These are phyloP conservation scores for Psophocarpus tetragonolobus DNA, from an alignment of 306 rosid species.

Conservation along the genomic window DNA sequence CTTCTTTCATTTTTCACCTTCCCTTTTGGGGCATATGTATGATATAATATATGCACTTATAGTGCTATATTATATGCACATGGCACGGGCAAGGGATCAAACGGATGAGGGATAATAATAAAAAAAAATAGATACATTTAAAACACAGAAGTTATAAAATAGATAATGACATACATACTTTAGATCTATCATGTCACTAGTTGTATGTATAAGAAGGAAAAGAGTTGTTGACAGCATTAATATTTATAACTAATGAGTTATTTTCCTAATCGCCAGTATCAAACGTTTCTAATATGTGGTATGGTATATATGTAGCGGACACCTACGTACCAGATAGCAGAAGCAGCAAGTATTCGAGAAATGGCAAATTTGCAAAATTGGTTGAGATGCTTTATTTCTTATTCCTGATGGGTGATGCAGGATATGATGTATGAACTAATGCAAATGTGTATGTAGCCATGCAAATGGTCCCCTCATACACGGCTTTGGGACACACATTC, in stretches of 20 bases:
- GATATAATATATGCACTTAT: no score
- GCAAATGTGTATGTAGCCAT: constrained; percentile 48
- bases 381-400: constrained; percentile 47
- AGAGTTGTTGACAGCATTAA: constrained; percentile 35
- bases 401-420: constrained; percentile 34
- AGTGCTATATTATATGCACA: no score
- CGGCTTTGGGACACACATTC: no score
- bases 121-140: not conserved
- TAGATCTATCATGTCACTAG: constrained; percentile 46
- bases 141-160: constrained; percentile 32
- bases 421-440: constrained; percentile 44
- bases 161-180: constrained; percentile 49
- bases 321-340: constrained; percentile 44
- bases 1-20: no score
- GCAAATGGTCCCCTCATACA: constrained; percentile 81
- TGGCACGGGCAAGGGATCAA: no score
- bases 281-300: constrained; percentile 50
- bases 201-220: constrained; percentile 38
- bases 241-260: constrained; percentile 45
- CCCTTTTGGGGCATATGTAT: no score
- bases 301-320: constrained; percentile 68
- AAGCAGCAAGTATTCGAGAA: constrained; percentile 43
- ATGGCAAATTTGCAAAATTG: constrained; percentile 50
- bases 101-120: no score
- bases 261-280: constrained; percentile 54